A percentile compares a stretch with the other conserved stretches of the same genome.
phyloP scores from a whole-genome alignment of 352 stramenopile species.

The Phytopythium delawarense region DNA sequence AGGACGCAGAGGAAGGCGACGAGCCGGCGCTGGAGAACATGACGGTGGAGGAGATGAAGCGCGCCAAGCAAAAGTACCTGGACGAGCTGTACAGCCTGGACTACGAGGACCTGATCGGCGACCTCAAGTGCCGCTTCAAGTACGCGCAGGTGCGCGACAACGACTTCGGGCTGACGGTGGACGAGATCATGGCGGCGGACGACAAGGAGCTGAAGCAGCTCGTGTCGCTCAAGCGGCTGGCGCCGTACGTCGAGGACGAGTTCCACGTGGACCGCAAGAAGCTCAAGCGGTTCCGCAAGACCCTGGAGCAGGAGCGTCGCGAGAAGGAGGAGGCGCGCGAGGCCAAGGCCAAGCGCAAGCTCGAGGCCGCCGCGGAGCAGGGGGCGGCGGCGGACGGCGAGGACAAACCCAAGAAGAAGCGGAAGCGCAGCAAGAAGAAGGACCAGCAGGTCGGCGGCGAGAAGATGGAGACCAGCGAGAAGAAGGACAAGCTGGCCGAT shows the following conservation, averaged over 20 bases:
- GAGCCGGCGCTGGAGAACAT: conserved; percentile 43
- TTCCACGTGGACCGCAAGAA: conserved; percentile 63
- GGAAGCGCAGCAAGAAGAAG: conserved; percentile 71
- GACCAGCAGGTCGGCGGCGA: conserved; percentile 8
- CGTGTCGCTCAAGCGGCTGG: conserved; percentile 97
- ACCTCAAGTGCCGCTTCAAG: conserved; percentile 97
- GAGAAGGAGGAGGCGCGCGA: conserved; percentile 15
- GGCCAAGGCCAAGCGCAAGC: conserved; percentile 8
- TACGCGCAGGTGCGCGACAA: conserved; percentile 95
- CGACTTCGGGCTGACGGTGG: conserved; percentile 94
- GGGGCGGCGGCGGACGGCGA: conserved; percentile 3
- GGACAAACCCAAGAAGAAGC: conserved; percentile 54
- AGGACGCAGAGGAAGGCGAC: conserved; percentile 23
- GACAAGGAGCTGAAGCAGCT: conserved; percentile 96
- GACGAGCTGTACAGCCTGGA: conserved; percentile 98
- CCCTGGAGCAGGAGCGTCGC: conserved; percentile 31
- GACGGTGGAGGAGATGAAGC: conserved; percentile 55
- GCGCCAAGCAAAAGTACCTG: conserved; percentile 90
- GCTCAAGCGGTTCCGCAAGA: conserved; percentile 79
- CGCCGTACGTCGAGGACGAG: conserved; percentile 91
- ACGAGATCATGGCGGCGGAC: conserved; percentile 97
- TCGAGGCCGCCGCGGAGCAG: neutral
- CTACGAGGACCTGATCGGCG: conserved; percentile 98
- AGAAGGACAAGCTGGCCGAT: neutral
- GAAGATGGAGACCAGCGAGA: conserved; percentile 14